Percentiles rank a stretch among this genome's conserved stretches.
These are phyloP conservation scores for Malassezia arunalokei DNA, from an alignment of 1,284 basidiomycete species.

Conservation along the genomic window DNA sequence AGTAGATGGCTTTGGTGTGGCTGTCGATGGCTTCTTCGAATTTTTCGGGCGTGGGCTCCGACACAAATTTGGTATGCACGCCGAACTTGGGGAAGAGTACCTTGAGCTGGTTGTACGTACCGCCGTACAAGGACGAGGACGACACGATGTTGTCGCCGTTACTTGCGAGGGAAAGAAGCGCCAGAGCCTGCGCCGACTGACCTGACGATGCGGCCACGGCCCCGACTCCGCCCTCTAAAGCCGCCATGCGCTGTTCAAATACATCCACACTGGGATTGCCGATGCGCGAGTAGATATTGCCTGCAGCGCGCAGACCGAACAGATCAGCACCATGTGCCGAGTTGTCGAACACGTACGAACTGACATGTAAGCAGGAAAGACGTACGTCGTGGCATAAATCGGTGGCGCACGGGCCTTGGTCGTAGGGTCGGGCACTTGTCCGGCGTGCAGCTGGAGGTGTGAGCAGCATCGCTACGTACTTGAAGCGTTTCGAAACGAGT, in stretches of 20 bases:
- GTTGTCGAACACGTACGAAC: slow-evolving; percentile 44
- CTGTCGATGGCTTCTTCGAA: slow-evolving; percentile 55
- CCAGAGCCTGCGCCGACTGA: slow-evolving; percentile 69
- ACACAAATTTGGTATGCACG: slow-evolving; percentile 66
- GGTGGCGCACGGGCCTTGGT: slow-evolving; percentile 68
- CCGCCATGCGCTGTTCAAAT: slow-evolving; percentile 71
- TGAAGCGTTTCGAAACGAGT: slow-evolving; percentile 45
- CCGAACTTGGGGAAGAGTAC: slow-evolving; percentile 60
- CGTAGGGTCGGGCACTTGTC: slow-evolving; percentile 59
- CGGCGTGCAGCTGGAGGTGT: slow-evolving; percentile 60
- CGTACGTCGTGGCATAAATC: slow-evolving; percentile 53
- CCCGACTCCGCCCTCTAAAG: slow-evolving; percentile 67
- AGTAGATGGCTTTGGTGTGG: slow-evolving; percentile 52
- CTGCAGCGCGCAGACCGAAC: slow-evolving; percentile 56
- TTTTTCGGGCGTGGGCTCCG: slow-evolving; percentile 54
- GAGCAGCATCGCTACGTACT: neutral
- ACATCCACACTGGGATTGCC: slow-evolving; percentile 74
- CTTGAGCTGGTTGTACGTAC: slow-evolving; percentile 81
- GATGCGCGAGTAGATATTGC: slow-evolving; percentile 58
- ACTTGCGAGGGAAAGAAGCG: slow-evolving; percentile 54
- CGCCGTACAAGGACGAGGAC: slow-evolving; percentile 47
- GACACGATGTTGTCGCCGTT: slow-evolving; percentile 72
- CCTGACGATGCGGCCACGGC: slow-evolving; percentile 69
- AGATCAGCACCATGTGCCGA: slow-evolving; percentile 63
- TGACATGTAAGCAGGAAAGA: slow-evolving; percentile 1